Percentiles rank a stretch among this genome's conserved stretches.
Evolutionary conservation across 1,139 yeast genomes (phyloP).

Genomic region (Groenewaldozyma sp.): DNA sequence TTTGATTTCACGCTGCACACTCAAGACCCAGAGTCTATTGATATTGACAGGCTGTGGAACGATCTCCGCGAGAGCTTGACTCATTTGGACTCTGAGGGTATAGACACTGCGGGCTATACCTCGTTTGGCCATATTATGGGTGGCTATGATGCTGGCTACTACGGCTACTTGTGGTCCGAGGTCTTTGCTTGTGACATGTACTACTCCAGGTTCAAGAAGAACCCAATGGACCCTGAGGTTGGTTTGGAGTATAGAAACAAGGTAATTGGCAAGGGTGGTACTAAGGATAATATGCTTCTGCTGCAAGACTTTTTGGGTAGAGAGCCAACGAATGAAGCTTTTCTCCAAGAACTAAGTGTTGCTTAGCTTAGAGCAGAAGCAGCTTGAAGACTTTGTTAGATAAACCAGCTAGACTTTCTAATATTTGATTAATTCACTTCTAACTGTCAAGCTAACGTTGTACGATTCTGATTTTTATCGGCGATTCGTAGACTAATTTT

Average conservation of each 20-base stretch:
- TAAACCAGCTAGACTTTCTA: too few species aligned
- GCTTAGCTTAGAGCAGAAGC: not conserved
- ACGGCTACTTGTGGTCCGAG: constrained; percentile 77
- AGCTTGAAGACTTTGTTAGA: too few species aligned
- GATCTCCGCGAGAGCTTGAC: constrained; percentile 49
- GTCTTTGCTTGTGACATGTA: constrained; percentile 82
- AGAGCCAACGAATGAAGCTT: constrained; percentile 63
- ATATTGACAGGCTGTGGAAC: constrained; percentile 49
- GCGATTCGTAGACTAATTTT: too few species aligned
- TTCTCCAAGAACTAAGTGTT: constrained; percentile 52
- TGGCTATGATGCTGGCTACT: constrained; percentile 80
- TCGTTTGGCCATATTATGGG: constrained; percentile 80
- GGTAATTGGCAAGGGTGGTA: constrained; percentile 63
- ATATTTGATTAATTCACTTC: too few species aligned
- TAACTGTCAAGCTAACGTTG: too few species aligned
- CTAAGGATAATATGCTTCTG: constrained; percentile 56
- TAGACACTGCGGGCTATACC: constrained; percentile 54
- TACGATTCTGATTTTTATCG: too few species aligned
- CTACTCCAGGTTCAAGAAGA: constrained; percentile 56
- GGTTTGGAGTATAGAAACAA: constrained; percentile 65
- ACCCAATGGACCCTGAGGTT: constrained; percentile 53
- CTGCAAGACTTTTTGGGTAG: constrained; percentile 64
- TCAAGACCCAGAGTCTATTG: constrained; percentile 28
- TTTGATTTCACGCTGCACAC: constrained; percentile 71
- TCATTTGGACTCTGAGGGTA: constrained; percentile 43